Base-by-base conservation (phyloP, 2,329 filamentous ascomycete species). In the Lecanicillium sp. region DNA sequence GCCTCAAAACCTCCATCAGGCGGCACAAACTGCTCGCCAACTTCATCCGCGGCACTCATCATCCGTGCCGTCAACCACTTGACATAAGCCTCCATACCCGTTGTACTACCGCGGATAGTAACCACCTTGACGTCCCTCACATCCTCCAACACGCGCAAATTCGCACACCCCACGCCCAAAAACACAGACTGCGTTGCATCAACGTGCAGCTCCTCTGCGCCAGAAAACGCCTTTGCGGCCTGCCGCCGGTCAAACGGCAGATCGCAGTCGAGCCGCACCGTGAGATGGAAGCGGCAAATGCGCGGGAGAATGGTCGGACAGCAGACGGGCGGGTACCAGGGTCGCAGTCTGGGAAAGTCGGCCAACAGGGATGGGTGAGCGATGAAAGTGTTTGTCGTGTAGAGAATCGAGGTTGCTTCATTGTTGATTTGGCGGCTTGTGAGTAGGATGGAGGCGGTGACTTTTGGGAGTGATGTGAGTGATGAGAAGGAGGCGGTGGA, bases 321-420 rank as follows among this genome's bases (percentile, higher is more conserved):
- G 34, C 50, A 49, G 41, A 62, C 45, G 17, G 57, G 60, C 25
- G 49, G 45, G 45, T 56, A 55, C 45, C 53, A 51, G 35, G 48
- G 37, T 35, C 52, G 54, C 29, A 67, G 60, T n/a, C 59, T 58
- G 7, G 66, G 67, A 42, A 64, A 62, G 3, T 52, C 45, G 5
- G 64, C 55, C 8, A 70, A 62, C 14, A 65, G 52, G 4, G 52
- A 52, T 2, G 56, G 54, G 51, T 69, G 63, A 9, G 64, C 62
- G 40, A 61, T 45, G 52, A 70, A 71, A 29, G 56, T 62, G 56
- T 70, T 70, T 43, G 43, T 43, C 16, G 48, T 43, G 52, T 70
- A 70, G 30, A 71, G 62, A 15, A 69, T 41, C 4, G 59, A 54
- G 0, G 52, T 50, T 29, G 60, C 59, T 43, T 71, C 67, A 42